Evolutionary conservation across 306 rosid species (phyloP), one percentile per base, ranked within the genome.

Genomic region (Mimosa bimucronata): DNA sequence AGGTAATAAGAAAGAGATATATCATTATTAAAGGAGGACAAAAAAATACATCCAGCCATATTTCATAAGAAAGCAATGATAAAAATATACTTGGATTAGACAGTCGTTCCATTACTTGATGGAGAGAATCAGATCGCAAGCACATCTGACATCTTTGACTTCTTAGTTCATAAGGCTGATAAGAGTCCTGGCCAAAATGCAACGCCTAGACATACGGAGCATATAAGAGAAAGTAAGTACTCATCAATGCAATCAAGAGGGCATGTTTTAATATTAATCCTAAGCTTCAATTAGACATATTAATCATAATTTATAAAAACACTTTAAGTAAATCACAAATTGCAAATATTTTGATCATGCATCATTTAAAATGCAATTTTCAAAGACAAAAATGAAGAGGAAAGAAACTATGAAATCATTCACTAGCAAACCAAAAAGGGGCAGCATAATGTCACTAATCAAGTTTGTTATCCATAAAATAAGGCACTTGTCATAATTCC

Each of bases 111-210:
- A 94, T 92, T 77, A 92, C 98, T 89, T 94, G 92, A 76, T 91
- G 97, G 68, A 94, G 85, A 1, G 94, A 86, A 87, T 94, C 98
- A 45, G 92, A 87, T 42, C 97, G 92, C 85, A 94, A 89, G 84
- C 97, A 92, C 98, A 94, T 94, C 81, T 92, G 98, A 86, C 97
- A 94, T 84, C 97, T 88, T 80, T 90, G 97, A 87, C 92, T 89
- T 85, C 94, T 90, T 45, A 79, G 88, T 85, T 92, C 97, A 76
- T 70, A 88, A 79, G 91, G 86, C 83, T 88, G 80, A 46, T 55
- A 88, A 0, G 89, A 50, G 19, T 94, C 98, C 81, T 92, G 98
- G 74, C 97, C 97, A 84, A 94, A 84, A 85, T 90, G 97, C 88
- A 94, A 86, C 37, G 97, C 98, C 98, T 94, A 80, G 41, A 85